Base-by-base conservation (phyloP, 202 grass and related monocot species). In the Hordeum pubiflorum region DNA sequence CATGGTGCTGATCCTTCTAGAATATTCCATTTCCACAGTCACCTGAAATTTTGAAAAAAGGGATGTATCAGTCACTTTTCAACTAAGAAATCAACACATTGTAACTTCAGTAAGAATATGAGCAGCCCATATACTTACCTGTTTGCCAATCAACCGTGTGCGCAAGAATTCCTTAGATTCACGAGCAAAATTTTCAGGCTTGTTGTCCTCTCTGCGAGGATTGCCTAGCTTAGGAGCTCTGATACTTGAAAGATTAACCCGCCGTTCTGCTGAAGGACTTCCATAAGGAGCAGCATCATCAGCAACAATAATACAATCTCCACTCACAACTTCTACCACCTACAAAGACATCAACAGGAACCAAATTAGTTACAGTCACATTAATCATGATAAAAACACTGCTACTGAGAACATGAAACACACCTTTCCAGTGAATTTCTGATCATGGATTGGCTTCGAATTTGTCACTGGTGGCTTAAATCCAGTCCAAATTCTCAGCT, bases 311-410 rank as follows among this genome's bases (percentile, higher is more conserved):
- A 99, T 75, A 73, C 97, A 99, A 78, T 99, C 97, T 17, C 97
- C 97, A 77, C 97, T 99, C 24, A 96, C 97, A 72, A 99, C 91
- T 77, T 99, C 97, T 63, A 99, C 92, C 17, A 99, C 96, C 96
- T 99, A 86, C 41, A 31, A 86, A 84, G 20, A 92, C 17, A 90
- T 81, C 46, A 46, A 40, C 12, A 70, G n/a, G 10, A 68, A 86
- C n/a, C 13, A 84, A 38, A 69, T 80, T 75, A 80, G 37, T 63
- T 36, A 55, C 24, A 31, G 31, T 8, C 60, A 76, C 34, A 86
- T n/a, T 2, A 72, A 83, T 75, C 5, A 63, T 71, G 63, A 59
- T 64, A 17, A 58, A 29, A n/a, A 79, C 41, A 77, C 12, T 61
- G 52, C 58, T 55, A 40, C 3, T 57, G 18, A 84, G 58, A 61